These are phyloP conservation scores for Fraxinus paxiana DNA, from an alignment of 305 asterid genomes.

Conservation along the genomic window DNA sequence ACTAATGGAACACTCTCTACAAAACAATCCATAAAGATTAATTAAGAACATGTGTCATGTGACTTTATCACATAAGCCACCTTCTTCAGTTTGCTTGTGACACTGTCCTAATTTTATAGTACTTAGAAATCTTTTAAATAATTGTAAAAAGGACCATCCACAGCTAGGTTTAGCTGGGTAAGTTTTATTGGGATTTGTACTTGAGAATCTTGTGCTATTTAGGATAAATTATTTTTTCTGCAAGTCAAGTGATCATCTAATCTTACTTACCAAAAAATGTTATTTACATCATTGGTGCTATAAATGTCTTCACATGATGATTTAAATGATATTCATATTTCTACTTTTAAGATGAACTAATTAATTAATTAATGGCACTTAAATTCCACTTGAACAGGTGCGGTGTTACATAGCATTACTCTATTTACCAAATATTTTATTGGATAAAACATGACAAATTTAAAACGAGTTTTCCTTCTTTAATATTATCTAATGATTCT, in stretches of 20 bases:
- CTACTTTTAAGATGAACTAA: background rate
- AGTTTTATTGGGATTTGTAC: conserved; percentile 16
- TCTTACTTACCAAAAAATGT: background rate
- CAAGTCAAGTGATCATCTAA: background rate
- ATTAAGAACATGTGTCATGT: conserved; percentile 51
- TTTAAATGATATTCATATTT: background rate
- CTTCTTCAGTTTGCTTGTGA: conserved; percentile 22
- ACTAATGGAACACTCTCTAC: conserved; percentile 16
- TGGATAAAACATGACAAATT: background rate
- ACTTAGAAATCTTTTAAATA: conserved; percentile 14
- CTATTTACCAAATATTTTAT: no score
- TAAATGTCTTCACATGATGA: background rate
- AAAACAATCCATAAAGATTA: conserved; percentile 30
- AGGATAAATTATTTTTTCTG: background rate
- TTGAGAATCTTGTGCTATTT: background rate
- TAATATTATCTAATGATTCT: background rate
- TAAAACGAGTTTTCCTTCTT: background rate
- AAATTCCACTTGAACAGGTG: background rate
- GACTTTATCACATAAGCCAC: conserved; percentile 30
- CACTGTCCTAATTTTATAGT: conserved; percentile 16
- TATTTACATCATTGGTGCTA: background rate
- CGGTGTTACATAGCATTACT: background rate
- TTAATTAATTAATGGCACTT: background rate
- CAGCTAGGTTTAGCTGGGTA: conserved; percentile 43
- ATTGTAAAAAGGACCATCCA: conserved; percentile 25